Evolutionary conservation across 352 stramenopile genomes (phyloP), one percentile per base, ranked within the genome.

Genomic region (Phytophthora sojae): DNA sequence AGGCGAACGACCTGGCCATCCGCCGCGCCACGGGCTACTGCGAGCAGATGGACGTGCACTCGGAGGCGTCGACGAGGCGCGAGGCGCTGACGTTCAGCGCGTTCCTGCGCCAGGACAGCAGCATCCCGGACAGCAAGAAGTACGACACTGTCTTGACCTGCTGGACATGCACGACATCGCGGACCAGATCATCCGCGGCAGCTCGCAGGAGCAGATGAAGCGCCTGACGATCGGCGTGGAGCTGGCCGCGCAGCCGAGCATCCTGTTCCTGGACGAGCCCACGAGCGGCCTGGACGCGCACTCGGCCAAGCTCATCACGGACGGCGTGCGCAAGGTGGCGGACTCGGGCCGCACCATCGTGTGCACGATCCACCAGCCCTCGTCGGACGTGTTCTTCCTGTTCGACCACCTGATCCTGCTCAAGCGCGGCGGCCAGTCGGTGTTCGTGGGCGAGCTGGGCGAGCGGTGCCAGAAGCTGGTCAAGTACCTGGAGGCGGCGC

Each of bases 31-130:
- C 76, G 37, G 77, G 73, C n/a, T 84, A 84, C 69, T 84, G 77
- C 45, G 77, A 84, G 61, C 92, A 97, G 67, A 94, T 97, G 71
- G 92, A 97, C 62, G 87, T 90, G 23, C 82, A 97, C 35, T 83
- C 87, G 19, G 79, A 91, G 52, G 96, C 89, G 4, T 73, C 86
- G 2, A 98, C 93, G 14, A 89, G 93, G 26, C 77, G 90, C 11
- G 93, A 98, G 69, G 85, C 89, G 4, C 86, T 98, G 29, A 69
- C 71, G 8, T 98, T 98, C 67, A 94, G 82, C 55, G 91, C 92
- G 6, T 90, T 87, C 57, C 65, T 98, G 49, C 76, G 90, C 52
- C 73, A 81, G 61, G 64, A 74, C 49, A 74, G 61, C 52, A 63
- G 37, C 39, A 56, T 73, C 47, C 65, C 65, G 51, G 65, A 65